Base-by-base conservation (phyloP, 768 basidiomycete genomes). In the Suillus lakei region DNA sequence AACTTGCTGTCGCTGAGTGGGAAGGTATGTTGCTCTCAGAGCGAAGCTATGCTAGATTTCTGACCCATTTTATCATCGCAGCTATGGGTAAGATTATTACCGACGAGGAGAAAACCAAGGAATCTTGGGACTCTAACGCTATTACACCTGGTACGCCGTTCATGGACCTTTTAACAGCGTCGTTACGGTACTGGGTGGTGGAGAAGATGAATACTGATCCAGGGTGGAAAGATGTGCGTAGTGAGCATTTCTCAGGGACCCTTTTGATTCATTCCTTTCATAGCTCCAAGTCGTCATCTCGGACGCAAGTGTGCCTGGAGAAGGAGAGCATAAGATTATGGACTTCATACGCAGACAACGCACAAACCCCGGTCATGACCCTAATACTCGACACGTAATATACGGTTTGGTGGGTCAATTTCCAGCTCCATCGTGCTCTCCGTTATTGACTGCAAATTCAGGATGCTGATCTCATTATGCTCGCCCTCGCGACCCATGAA, bases 271-370 rank as follows among this genome's bases (percentile, higher is more conserved):
- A 39, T 16, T 41, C 10, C 61, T 61, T 30, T 28, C 34, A 3
- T 69, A 96, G 96, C 85, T 99, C 46, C 89, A 99, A 84, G 92
- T 99, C 60, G 89, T 99, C 69, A 94, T 99, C 63, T 99, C 98
- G 6, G 98, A 99, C 70, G 94, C 98, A 2, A 89, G 92, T 63
- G 98, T 99, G 15, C 97, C 98, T 1, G 98, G 98, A 70, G 98
- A 99, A 79, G 98, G 98, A 75, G 98, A 99, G 76, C 98, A 99
- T 78, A 99, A 99, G 82, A 98, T 99, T 68, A 98, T 99, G 96
- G 98, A 99, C 76, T 99, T 87, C 76, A 97, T 99, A 68, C 85
- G 98, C 63, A 85, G 96, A 39, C 96, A 98, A 72, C 86, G 98
- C 60, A 83, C 85, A 60, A 93, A 96, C 73, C 86, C 86, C 28